Conservation (phyloP, 2,329 filamentous ascomycete genomes). For the Xylogone sp. region DNA sequence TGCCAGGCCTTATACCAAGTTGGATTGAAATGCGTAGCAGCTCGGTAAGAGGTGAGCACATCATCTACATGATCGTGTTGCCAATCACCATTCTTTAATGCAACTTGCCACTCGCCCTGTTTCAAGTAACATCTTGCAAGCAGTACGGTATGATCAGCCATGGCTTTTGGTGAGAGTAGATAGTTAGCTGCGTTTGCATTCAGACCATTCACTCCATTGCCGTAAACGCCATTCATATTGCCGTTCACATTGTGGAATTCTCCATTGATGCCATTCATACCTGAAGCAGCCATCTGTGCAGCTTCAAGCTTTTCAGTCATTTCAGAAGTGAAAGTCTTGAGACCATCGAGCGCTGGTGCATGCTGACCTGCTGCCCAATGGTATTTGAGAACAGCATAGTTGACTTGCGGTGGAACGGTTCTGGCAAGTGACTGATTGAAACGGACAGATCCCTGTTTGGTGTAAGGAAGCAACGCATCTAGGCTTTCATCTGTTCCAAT, state of each 20-base stretch:
- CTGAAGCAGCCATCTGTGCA: conserved; percentile 22
- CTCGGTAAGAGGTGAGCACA: conserved; percentile 83
- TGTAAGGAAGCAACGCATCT: conserved; percentile 55
- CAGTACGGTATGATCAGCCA: conserved; percentile 63
- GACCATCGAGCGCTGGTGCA: conserved; percentile 52
- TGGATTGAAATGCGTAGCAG: conserved; percentile 90
- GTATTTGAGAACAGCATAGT: conserved; percentile 96
- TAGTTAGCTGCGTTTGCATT: conserved; percentile 36
- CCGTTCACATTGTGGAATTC: conserved; percentile 39
- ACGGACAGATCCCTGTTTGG: conserved; percentile 6
- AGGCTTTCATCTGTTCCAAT: conserved; percentile 67
- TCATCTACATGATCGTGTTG: conserved; percentile 81
- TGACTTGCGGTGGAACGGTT: conserved; percentile 62
- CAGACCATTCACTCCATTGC: conserved; percentile 25
- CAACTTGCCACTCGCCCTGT: conserved; percentile 93
- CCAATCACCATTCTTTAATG: conserved; percentile 85
- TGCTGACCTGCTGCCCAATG: conserved; percentile 85
- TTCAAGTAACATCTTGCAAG: conserved; percentile 95
- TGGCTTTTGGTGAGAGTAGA: conserved; percentile 33
- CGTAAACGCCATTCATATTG: conserved; percentile 20
- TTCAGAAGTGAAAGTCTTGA: conserved; percentile 59
- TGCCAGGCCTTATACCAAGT: conserved; percentile 99
- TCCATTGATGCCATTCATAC: conserved; percentile 23
- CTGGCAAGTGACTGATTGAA: conserved; percentile 6
- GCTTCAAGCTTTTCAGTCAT: conserved; percentile 37